These are phyloP conservation scores for Gossypium turneri DNA, from an alignment of 345 rosid genomes.

Conservation along the genomic window DNA sequence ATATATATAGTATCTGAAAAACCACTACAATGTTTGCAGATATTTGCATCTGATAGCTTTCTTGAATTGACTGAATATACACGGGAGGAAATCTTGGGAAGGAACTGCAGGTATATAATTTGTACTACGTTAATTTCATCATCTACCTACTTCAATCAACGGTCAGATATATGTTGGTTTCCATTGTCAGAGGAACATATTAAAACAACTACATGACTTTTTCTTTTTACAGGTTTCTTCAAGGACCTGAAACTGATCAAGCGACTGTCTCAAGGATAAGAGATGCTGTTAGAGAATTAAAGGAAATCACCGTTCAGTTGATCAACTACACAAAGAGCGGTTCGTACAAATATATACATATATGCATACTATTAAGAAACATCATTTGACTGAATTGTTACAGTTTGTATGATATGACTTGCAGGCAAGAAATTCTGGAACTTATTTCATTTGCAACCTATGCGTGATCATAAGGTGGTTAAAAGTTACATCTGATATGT, in stretches of 20 bases:
- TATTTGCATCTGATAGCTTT: slow-evolving; percentile 96
- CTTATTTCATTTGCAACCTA: slow-evolving; percentile 92
- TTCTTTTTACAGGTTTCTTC: slow-evolving; percentile 63
- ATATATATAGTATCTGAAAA: neutral
- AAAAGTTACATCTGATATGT: neutral
- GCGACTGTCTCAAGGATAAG: slow-evolving; percentile 72
- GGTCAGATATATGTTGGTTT: slow-evolving; percentile 7
- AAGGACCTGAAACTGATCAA: slow-evolving; percentile 97
- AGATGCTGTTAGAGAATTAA: slow-evolving; percentile 84
- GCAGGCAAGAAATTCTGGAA: slow-evolving; percentile 99
- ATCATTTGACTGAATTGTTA: slow-evolving; percentile 2
- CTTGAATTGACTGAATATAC: slow-evolving; percentile 88
- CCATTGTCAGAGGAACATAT: slow-evolving; percentile 18
- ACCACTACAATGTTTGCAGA: slow-evolving; percentile 40
- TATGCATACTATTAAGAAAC: neutral
- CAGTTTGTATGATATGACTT: slow-evolving; percentile 21
- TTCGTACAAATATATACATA: slow-evolving; percentile 17
- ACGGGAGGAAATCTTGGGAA: slow-evolving; percentile 92
- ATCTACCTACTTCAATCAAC: neutral
- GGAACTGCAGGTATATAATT: slow-evolving; percentile 77
- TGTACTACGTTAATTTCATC: neutral
- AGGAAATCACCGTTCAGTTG: slow-evolving; percentile 90
- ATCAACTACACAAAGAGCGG: slow-evolving; percentile 96
- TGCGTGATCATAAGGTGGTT: slow-evolving; percentile 89
- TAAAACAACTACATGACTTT: neutral